Percentiles rank a stretch among this genome's conserved stretches.
Evolutionary conservation across 2,329 filamentous ascomycete genomes (phyloP).

Genomic region (Diaporthe sp.): DNA sequence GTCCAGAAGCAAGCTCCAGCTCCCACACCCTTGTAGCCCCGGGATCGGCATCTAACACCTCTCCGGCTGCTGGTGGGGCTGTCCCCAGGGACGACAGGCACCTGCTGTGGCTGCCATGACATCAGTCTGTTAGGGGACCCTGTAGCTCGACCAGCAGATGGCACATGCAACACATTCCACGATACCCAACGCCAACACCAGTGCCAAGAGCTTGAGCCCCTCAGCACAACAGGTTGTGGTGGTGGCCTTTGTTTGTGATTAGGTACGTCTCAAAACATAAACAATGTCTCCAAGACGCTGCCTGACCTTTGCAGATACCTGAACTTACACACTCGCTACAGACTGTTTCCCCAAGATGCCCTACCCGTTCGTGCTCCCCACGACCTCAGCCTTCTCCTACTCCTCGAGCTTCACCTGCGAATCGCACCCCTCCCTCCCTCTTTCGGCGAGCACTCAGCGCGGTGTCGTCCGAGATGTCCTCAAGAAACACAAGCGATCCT

Average conservation of each 20-base stretch:
- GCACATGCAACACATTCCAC: slow-evolving; percentile 25
- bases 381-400: slow-evolving; percentile 89
- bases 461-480: slow-evolving; percentile 86
- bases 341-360: slow-evolving; percentile 74
- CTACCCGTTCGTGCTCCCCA: slow-evolving; percentile 89
- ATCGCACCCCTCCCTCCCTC: slow-evolving; percentile 90
- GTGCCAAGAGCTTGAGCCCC: slow-evolving; percentile 24
- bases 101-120: slow-evolving; percentile 9
- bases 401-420: slow-evolving; percentile 81
- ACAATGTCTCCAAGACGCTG: not conserved
- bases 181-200: slow-evolving; percentile 27
- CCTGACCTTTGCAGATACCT: not conserved
- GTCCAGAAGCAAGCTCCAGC: slow-evolving; percentile 37
- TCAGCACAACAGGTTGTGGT: slow-evolving; percentile 8
- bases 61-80: slow-evolving; percentile 29
- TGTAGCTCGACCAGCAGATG: slow-evolving; percentile 14
- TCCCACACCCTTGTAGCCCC: slow-evolving; percentile 29
- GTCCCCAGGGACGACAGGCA: not conserved
- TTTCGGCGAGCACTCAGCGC: slow-evolving; percentile 85
- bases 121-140: slow-evolving; percentile 24
- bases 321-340: slow-evolving; percentile 17
- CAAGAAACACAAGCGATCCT: slow-evolving; percentile 91
- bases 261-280: not conserved
- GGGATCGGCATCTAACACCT: slow-evolving; percentile 32
- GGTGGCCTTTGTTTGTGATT: not conserved